phyloP scores from a whole-genome alignment of 495 filamentous ascomycete genomes.

The Aspergillus egyptiacus region DNA sequence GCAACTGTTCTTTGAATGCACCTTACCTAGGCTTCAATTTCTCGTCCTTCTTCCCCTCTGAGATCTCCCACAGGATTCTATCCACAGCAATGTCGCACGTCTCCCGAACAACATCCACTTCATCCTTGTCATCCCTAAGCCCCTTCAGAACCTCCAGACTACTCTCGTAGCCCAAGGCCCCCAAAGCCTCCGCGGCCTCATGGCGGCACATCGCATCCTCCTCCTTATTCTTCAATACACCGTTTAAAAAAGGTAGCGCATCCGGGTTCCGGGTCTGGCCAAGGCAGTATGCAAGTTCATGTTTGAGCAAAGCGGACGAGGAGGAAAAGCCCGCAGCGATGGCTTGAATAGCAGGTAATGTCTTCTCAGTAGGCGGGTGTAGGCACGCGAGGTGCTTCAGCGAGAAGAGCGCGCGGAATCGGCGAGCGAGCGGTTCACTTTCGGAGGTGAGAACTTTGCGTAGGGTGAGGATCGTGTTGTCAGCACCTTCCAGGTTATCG shows the following conservation, averaged over 20 bases:
- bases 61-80: constrained; percentile 88
- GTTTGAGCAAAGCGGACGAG: constrained; percentile 80
- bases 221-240: constrained; percentile 66
- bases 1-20: not conserved
- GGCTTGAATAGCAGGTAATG: constrained; percentile 74
- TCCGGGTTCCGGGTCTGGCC: constrained; percentile 77
- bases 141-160: constrained; percentile 66
- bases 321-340: constrained; percentile 86
- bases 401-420: constrained; percentile 96
- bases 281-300: constrained; percentile 95
- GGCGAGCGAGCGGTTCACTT: constrained; percentile 70
- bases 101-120: constrained; percentile 77
- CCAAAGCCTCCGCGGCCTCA: constrained; percentile 92
- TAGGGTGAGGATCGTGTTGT: constrained; percentile 49
- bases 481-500: constrained; percentile 19
- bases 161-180: constrained; percentile 68
- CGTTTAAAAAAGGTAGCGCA: constrained; percentile 65
- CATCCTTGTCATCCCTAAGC: constrained; percentile 62
- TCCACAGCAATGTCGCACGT: constrained; percentile 96
- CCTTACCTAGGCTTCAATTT: constrained; percentile 69
- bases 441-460: constrained; percentile 75
- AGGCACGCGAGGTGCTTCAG: constrained; percentile 85
- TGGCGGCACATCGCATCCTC: constrained; percentile 96
- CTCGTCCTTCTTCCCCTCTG: constrained; percentile 62
- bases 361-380: constrained; percentile 53